Conservation (phyloP, 768 basidiomycete genomes). For the Rhodotorula paludigena region DNA sequence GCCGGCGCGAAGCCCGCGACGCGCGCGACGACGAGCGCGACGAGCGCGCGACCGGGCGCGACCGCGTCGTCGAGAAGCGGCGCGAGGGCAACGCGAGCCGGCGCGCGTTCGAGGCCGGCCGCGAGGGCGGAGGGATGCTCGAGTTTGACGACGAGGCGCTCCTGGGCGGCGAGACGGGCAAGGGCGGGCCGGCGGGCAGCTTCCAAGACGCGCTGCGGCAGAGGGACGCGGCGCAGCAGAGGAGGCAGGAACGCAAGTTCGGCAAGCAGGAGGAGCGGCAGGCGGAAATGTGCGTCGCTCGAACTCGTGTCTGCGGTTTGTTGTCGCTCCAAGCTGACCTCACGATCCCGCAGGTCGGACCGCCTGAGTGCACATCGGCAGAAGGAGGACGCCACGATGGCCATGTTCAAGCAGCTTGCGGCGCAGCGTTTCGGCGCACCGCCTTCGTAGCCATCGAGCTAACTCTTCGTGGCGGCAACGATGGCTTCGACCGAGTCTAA, state of each 20-base stretch:
- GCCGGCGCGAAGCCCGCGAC: conserved; percentile 72
- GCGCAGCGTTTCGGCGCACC: conserved; percentile 69
- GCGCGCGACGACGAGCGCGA: conserved; percentile 49
- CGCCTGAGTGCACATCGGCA: conserved; percentile 1
- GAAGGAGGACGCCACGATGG: conserved; percentile 89
- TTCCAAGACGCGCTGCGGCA: conserved; percentile 55
- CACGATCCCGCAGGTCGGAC: conserved; percentile 9
- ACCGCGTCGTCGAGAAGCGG: conserved; percentile 84
- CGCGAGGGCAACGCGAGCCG: conserved; percentile 60
- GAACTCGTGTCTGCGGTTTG: too few species aligned
- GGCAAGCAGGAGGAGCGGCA: conserved; percentile 14
- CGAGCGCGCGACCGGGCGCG: conserved; percentile 55
- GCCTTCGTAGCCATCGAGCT: background rate
- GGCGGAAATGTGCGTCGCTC: conserved; percentile 28
- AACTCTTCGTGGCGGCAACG: too few species aligned
- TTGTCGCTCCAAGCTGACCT: background rate
- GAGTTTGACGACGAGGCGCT: conserved; percentile 74
- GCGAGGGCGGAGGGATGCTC: conserved; percentile 64
- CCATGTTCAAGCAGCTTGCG: conserved; percentile 90
- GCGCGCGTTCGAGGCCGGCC: conserved; percentile 45
- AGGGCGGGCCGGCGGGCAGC: conserved; percentile 60
- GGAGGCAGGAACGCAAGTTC: conserved; percentile 14
- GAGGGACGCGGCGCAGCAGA: conserved; percentile 7
- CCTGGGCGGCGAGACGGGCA: conserved; percentile 63
- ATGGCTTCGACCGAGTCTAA: too few species aligned